A percentile compares a stretch with the other conserved stretches of the same genome.
Evolutionary conservation across 2,329 filamentous ascomycete genomes (phyloP).

Genomic region (Paecilomyces variotii): DNA sequence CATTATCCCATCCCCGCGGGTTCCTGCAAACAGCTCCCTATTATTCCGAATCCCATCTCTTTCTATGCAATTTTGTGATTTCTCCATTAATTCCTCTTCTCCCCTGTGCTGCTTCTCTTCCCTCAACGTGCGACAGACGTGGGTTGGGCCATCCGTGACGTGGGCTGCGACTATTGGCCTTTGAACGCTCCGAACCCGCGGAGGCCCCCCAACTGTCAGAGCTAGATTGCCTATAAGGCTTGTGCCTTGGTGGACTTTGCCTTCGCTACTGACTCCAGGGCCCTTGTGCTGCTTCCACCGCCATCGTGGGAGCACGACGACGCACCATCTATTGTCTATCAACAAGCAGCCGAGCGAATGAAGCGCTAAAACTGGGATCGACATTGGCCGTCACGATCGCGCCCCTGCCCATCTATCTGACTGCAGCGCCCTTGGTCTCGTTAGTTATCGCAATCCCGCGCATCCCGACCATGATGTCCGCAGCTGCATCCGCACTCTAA

Average conservation of each 20-base stretch:
- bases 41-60: not conserved
- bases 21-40: not conserved
- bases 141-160: constrained; percentile 14
- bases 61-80: not conserved
- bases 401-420: not conserved
- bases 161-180: constrained; percentile 22
- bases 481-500: not conserved
- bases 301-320: not conserved
- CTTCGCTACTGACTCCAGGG: not conserved
- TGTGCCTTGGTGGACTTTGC: constrained; percentile 1
- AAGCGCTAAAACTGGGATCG: not conserved
- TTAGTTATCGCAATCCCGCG: not conserved
- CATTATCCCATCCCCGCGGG: not conserved
- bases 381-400: not conserved
- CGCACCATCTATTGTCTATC: not conserved
- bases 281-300: not conserved
- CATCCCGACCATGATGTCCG: not conserved
- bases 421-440: not conserved
- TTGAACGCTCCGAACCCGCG: constrained; percentile 9
- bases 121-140: not conserved
- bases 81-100: not conserved
- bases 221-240: constrained; percentile 1
- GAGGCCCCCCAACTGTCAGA: constrained; percentile 10
- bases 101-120: not conserved
- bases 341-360: not conserved